Base-by-base conservation (phyloP, 208 protist species). In the Trypanosoma scelopori region DNA sequence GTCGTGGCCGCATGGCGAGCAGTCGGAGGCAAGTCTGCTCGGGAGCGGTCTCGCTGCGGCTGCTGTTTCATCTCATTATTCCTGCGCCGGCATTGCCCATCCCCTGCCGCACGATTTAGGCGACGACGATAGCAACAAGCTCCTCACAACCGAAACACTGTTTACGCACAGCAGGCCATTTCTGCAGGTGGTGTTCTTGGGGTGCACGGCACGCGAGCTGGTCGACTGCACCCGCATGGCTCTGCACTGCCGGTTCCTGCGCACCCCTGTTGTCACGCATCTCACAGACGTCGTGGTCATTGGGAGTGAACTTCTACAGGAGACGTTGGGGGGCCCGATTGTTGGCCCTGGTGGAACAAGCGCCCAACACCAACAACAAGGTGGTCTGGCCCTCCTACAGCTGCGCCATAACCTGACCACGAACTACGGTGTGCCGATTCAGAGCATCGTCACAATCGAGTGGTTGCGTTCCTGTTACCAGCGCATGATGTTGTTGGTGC, bases 231-330 rank as follows among this genome's bases (percentile, higher is more conserved):
- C 70, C 0, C 52, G 25, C 1, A 59, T 71, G 23, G 71, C 65
- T 59, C 61, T 77, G n/a, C 62, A 49, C 20, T 91, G 83, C 53
- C 78, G 89, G 39, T 86, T 92, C 60, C 55, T 94, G 32, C 73
- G 82, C 22, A 63, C 71, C 12, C 77, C 81, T 9, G 45, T 83
- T n/a, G 71, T 81, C 0, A 89, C 85, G n/a, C 37, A 51, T 7
- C 48, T 64, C 15, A 85, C 84, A 13, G 89, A 94, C 64, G 60
- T 94, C 15, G 78, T 94, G 13, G 45, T 94, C 22, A 57, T 94
- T 1, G 89, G 89, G n/a, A 82, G 79, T 52, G 63, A 68, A 25
- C 15, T 83, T 32, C 43, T 84, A 15, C 48, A 52, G 1, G 16
- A 63, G 50, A 22, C 61, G 55, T 46, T 63, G 55, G 48, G 72